Conservation (phyloP, 345 rosid species). For the Lenwebbia sp. region DNA sequence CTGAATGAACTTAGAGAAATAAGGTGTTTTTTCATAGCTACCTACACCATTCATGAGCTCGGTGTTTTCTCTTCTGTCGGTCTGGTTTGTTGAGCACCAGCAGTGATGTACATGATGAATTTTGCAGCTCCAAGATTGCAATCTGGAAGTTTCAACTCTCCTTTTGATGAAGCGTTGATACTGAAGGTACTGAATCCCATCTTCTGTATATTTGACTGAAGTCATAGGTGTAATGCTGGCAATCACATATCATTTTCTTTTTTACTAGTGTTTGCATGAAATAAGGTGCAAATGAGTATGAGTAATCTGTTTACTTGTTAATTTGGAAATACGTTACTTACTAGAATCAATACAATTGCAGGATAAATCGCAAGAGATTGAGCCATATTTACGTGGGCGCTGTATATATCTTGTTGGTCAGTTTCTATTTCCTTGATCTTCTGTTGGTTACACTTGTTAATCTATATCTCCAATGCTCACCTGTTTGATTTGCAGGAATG, state of each 20-base stretch:
- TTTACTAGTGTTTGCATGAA: not conserved
- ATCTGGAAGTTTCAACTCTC: constrained; percentile 25
- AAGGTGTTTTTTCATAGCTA: not conserved
- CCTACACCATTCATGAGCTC: not conserved
- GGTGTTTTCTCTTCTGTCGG: not conserved
- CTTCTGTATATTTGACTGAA: not conserved
- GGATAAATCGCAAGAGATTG: constrained; percentile 68
- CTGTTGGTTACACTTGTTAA: not conserved
- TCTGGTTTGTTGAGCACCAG: not conserved
- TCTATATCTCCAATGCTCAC: not conserved
- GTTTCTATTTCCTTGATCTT: constrained; percentile 19
- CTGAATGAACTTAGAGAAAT: not conserved
- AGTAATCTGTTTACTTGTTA: not conserved
- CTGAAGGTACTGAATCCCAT: constrained; percentile 40
- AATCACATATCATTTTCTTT: not conserved
- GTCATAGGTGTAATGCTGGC: not conserved
- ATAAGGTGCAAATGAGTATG: not conserved
- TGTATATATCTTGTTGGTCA: constrained; percentile 91
- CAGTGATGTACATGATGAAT: not conserved
- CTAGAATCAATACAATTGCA: constrained; percentile 33
- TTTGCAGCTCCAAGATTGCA: constrained; percentile 51
- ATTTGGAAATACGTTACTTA: not conserved
- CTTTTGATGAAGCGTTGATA: constrained; percentile 37
- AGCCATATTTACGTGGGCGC: constrained; percentile 62
- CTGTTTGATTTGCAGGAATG: constrained; percentile 45